These are phyloP conservation scores for Suillus bovinus DNA, from an alignment of 768 basidiomycete genomes.

Conservation along the genomic window DNA sequence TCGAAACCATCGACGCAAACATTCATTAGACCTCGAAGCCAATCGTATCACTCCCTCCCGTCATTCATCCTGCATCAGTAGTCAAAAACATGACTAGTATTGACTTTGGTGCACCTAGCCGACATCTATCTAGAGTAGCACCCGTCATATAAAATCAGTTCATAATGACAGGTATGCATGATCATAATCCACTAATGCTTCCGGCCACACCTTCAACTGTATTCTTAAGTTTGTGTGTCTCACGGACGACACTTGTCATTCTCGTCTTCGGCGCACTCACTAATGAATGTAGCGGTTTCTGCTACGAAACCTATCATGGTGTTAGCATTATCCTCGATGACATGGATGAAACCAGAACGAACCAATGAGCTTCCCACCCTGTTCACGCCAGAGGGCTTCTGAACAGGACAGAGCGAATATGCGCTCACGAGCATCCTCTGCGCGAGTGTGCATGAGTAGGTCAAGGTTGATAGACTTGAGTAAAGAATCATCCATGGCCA, in stretches of 20 bases:
- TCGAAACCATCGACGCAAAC: too few relatives aligned
- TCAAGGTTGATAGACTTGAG: constrained; percentile 83
- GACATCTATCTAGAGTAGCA: neutral
- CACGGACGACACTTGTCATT: constrained; percentile 78
- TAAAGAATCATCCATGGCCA: constrained; percentile 52
- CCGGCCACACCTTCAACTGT: constrained; percentile 74
- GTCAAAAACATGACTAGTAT: too few relatives aligned
- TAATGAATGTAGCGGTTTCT: constrained; percentile 85
- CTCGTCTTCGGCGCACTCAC: constrained; percentile 87
- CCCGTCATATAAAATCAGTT: neutral
- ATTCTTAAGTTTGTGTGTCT: constrained; percentile 66
- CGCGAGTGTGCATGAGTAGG: constrained; percentile 86
- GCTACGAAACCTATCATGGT: constrained; percentile 60
- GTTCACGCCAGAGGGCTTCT: constrained; percentile 72
- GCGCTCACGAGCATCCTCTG: constrained; percentile 72
- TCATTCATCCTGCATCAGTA: too few relatives aligned
- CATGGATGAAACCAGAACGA: constrained; percentile 22
- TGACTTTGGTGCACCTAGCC: neutral
- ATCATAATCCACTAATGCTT: constrained; percentile 40
- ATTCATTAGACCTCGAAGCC: too few relatives aligned
- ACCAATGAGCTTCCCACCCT: constrained; percentile 78
- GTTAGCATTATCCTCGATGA: neutral
- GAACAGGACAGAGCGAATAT: constrained; percentile 69
- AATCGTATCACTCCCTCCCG: too few relatives aligned
- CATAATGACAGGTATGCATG: neutral